Conservation (phyloP, 2,329 filamentous ascomycete species). For the Alternaria metachromatica region DNA sequence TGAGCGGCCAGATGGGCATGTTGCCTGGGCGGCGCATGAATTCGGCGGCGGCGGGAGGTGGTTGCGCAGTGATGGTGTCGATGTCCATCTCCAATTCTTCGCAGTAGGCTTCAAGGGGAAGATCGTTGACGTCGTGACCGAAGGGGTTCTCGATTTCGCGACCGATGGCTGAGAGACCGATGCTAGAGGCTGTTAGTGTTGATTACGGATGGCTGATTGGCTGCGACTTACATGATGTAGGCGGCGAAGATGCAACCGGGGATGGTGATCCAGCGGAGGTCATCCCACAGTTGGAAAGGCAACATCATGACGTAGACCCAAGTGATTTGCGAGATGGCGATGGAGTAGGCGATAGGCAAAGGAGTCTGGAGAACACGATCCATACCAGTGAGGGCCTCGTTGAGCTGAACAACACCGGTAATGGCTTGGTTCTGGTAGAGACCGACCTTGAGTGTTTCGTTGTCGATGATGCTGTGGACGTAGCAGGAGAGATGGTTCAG, state of each 20-base stretch:
- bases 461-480: slow-evolving; percentile 65
- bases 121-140: slow-evolving; percentile 81
- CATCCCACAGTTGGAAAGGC: slow-evolving; percentile 76
- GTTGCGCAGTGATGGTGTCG: slow-evolving; percentile 71
- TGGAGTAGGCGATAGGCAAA: slow-evolving; percentile 81
- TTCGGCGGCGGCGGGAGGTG: slow-evolving; percentile 58
- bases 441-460: slow-evolving; percentile 62
- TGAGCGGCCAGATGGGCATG: slow-evolving; percentile 65
- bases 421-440: slow-evolving; percentile 66
- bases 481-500: slow-evolving; percentile 74
- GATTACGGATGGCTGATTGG: no score
- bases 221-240: slow-evolving; percentile 69
- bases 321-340: slow-evolving; percentile 84
- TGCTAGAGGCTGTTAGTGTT: slow-evolving; percentile 33
- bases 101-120: slow-evolving; percentile 70
- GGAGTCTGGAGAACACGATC: slow-evolving; percentile 84
- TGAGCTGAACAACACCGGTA: slow-evolving; percentile 68
- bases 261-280: slow-evolving; percentile 76
- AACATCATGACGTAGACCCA: slow-evolving; percentile 83
- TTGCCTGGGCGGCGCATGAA: slow-evolving; percentile 60
- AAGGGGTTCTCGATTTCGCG: slow-evolving; percentile 87
- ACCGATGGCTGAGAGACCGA: slow-evolving; percentile 77
- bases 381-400: slow-evolving; percentile 74
- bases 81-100: slow-evolving; percentile 75
- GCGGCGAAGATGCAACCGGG: slow-evolving; percentile 74